Conservation (phyloP, 148 eudicot species). For the Cornus controversa region DNA sequence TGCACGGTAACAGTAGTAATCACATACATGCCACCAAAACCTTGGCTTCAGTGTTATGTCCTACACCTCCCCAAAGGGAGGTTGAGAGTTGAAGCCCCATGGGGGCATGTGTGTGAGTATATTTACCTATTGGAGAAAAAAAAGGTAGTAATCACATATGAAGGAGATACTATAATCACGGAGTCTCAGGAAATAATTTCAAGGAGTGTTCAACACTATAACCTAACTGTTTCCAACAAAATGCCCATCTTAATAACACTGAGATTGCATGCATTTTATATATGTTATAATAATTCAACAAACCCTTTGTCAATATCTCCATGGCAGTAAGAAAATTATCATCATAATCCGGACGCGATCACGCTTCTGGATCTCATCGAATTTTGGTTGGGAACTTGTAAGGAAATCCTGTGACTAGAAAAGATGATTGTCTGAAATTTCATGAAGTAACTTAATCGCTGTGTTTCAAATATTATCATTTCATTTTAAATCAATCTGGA, state of each 20-base stretch:
- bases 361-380: neutral
- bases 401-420: no score
- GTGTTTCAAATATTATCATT: no score
- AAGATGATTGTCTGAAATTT: no score
- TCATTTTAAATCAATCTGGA: no score
- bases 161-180: neutral
- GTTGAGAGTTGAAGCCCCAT: no score
- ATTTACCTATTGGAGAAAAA: no score
- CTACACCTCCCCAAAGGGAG: no score
- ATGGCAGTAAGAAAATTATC: neutral
- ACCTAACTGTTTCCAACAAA: neutral
- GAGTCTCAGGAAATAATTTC: neutral
- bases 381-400: no score
- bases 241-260: neutral
- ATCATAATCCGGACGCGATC: neutral
- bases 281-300: neutral
- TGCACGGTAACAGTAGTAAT: neutral
- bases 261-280: no score
- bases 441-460: no score
- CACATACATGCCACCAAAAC: neutral
- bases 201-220: neutral
- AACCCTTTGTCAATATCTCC: neutral
- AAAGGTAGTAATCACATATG: neutral
- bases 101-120: no score
- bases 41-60: no score